Evolutionary conservation across 139 green algal genomes (phyloP), one percentile per base, ranked within the genome.

Genomic region (Choricystis sp.): DNA sequence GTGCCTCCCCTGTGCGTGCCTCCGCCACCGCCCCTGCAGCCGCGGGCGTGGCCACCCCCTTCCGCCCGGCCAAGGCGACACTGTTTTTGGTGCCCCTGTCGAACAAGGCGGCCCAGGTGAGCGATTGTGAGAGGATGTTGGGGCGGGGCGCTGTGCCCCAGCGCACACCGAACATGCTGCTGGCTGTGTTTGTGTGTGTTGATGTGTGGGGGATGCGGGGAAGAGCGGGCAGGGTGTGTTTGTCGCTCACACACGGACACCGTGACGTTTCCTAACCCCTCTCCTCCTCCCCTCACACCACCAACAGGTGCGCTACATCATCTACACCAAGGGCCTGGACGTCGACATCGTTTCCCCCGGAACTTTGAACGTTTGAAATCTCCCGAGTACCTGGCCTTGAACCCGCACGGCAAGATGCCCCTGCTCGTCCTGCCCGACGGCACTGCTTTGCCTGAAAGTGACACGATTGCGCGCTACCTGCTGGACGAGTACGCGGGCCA

Each of bases 401-500:
- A 76, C 55, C 57, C 66, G 27, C 74, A 84, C 64, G 75, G 75
- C 62, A 87, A 90, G 72, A 87, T 91, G 79, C 84, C 84, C 3
- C 2, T 87, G 48, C 67, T 91, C 19, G 69, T 87, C 22, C 57
- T 83, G 61, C 74, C 77, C 5, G 74, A 83, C 31, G 86, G 86
- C 16, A 66, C 59, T 0, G 31, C 68, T 4, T 27, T 94, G 5
- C 80, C 83, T 0, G 4, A n/a, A 26, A 55, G 57, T 20, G 74
- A 86, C 72, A 76, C 91, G 19, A 91, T 91, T 48, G 63, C 70
- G 23, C 29, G 72, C 5, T 94, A 89, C 73, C 55, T 93, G 16
- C 55, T 83, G n/a, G 86, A 89, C 76, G 77, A 79, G 59, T 87
- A 80, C 56, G 55, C 24, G 0, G 66, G 29, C 0, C 22, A 31